Base-by-base conservation (phyloP, 208 protist species). In the Leishmania tarentolae region DNA sequence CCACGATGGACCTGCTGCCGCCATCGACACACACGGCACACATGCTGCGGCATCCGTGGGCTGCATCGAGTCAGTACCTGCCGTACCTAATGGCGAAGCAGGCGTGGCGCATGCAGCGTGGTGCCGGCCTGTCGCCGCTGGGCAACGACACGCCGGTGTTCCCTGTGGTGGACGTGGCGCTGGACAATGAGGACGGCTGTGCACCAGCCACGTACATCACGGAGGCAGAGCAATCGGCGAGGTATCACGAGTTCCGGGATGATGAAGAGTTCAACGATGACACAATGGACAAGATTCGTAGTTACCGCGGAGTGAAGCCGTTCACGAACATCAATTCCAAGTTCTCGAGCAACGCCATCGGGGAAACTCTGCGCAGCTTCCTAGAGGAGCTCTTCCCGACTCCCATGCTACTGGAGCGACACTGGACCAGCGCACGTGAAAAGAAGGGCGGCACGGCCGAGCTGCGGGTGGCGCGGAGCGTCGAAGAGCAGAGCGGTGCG, bases 131-230 rank as follows among this genome's bases (percentile, higher is more conserved):
- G 47, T 37, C 24, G 52, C 61, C 44, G 17, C 61, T 50, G 44
- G 31, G 13, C 37, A 53, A 19, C 42, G 76, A 72, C 31, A 44
- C 59, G 53, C 53, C 77, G 53, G 17, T 75, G 78, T 81, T 81
- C 52, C 78, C 78, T 37, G 69, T 68, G 46, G 78, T 76, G 70
- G 78, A 81, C 21, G 69, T 81, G 42, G 78, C 44, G 65, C 78
- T 81, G 57, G 78, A 81, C 78, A 81, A 81, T 57, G 78, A 81
- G 69, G 78, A 81, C 70, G 78, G 78, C 78, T 81, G 78, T 28
- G 78, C 78, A 2, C 78, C 78, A 4, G 78, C 78, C 3, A 81
- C 78, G 19, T 81, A 81, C 78, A 52, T 81, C 1, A 76, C 70
- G 3, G 78, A 81, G 28, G 78, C 47, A 21, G 69, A 76, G 35